These are phyloP conservation scores for Alternaria solani DNA, from an alignment of 2,329 filamentous ascomycete genomes.

Conservation along the genomic window DNA sequence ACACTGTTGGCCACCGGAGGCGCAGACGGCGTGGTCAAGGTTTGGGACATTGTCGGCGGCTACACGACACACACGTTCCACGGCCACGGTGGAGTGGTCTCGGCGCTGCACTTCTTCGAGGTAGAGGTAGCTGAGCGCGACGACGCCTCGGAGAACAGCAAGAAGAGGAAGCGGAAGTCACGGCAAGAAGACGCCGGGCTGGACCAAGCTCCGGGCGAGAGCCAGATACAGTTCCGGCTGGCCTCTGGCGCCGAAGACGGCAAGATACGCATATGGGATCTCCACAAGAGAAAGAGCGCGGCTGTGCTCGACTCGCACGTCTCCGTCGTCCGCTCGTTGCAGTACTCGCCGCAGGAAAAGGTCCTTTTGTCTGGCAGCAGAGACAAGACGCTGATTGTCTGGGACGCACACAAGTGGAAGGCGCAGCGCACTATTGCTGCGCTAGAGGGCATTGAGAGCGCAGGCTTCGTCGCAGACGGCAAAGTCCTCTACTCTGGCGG, in stretches of 20 bases:
- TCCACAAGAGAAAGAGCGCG: slow-evolving; percentile 80
- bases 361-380: slow-evolving; percentile 82
- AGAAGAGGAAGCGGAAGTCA: slow-evolving; percentile 53
- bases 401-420: slow-evolving; percentile 89
- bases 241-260: slow-evolving; percentile 95
- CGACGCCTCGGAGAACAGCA: slow-evolving; percentile 49
- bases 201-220: slow-evolving; percentile 55
- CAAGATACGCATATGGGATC: slow-evolving; percentile 88
- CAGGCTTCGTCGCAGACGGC: slow-evolving; percentile 78
- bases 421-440: slow-evolving; percentile 80
- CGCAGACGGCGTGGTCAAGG: slow-evolving; percentile 91
- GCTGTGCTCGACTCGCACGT: slow-evolving; percentile 90
- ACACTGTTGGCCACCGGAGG: slow-evolving; percentile 91
- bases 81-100: slow-evolving; percentile 89
- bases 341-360: slow-evolving; percentile 79
- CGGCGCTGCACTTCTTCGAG: slow-evolving; percentile 91
- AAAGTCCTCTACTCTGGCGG: slow-evolving; percentile 83
- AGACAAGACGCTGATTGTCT: slow-evolving; percentile 93
- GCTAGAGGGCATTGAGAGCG: slow-evolving; percentile 83
- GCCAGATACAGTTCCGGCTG: slow-evolving; percentile 73
- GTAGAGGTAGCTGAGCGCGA: slow-evolving; percentile 62
- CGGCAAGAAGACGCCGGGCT: slow-evolving; percentile 55
- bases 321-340: slow-evolving; percentile 87
- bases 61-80: slow-evolving; percentile 96
- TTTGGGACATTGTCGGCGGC: slow-evolving; percentile 92